A percentile compares a stretch with the other conserved stretches of the same genome.
Evolutionary conservation across 2,329 filamentous ascomycete species (phyloP).

Genomic region (Delphinella strobiligena): DNA sequence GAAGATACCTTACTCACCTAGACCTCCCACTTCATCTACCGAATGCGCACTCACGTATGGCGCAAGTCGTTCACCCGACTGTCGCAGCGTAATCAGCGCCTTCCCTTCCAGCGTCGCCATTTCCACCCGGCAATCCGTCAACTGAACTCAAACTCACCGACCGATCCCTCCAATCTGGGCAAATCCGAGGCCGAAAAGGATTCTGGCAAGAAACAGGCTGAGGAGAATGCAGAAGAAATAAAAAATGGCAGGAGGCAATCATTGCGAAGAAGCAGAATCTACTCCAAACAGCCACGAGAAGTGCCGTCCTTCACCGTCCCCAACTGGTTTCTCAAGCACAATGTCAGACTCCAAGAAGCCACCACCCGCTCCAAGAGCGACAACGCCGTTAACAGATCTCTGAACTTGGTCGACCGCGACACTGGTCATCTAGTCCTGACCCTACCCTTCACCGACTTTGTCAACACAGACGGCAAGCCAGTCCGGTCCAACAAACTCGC

Average conservation of each 20-base stretch:
- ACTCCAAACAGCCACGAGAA: constrained; percentile 1
- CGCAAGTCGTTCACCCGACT: constrained; percentile 10
- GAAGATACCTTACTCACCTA: no score
- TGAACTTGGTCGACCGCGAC: constrained; percentile 5
- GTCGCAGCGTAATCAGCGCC: constrained; percentile 7
- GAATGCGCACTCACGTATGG: constrained; percentile 11
- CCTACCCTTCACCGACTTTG: constrained; percentile 1
- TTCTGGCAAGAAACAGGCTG: background rate
- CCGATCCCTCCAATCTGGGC: background rate
- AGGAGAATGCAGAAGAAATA: background rate
- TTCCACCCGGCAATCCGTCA: constrained; percentile 14
- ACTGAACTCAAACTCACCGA: background rate
- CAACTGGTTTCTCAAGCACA: constrained; percentile 25
- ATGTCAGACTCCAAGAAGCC: constrained; percentile 18
- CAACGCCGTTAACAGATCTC: background rate
- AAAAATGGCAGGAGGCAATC: background rate
- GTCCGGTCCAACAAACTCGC: background rate
- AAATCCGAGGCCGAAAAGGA: background rate
- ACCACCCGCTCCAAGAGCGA: background rate
- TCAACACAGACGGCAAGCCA: background rate
- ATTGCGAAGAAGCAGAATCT: background rate
- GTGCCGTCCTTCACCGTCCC: constrained; percentile 15
- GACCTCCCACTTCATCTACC: background rate
- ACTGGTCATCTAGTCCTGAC: constrained; percentile 5
- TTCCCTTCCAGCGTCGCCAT: constrained; percentile 10